Conservation (phyloP, 163 green algal species). For the Smithsoniella earleae region DNA sequence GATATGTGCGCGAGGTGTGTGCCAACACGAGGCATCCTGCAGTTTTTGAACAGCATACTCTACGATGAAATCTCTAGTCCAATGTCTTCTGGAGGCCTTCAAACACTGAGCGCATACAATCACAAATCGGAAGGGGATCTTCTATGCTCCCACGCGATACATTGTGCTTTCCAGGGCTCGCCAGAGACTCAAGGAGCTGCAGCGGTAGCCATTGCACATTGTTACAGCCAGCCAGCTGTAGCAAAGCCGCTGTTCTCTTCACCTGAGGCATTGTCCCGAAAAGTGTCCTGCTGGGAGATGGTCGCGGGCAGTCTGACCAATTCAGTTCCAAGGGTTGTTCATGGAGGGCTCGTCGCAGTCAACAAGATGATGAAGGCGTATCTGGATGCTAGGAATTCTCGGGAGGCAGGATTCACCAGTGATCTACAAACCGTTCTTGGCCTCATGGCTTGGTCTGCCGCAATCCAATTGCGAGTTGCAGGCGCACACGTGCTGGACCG, state of each 20-base stretch:
- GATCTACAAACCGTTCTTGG: constrained; percentile 17
- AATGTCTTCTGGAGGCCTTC: no score
- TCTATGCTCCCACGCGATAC: no score
- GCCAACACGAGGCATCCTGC: no score
- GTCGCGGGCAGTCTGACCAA: neutral
- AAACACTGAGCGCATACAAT: no score
- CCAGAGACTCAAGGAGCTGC: constrained; percentile 18
- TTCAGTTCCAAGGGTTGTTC: constrained; percentile 21
- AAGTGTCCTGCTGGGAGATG: constrained; percentile 8
- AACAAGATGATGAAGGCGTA: neutral
- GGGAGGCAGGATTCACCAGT: neutral
- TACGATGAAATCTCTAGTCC: no score
- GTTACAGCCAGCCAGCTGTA: constrained; percentile 13
- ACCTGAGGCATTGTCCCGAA: neutral
- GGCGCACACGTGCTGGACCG: constrained; percentile 14
- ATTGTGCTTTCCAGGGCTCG: neutral
- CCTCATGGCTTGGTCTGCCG: constrained; percentile 16
- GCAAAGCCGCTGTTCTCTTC: constrained; percentile 7
- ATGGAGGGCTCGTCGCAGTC: constrained; percentile 21
- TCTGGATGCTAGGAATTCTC: neutral
- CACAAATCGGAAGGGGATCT: no score
- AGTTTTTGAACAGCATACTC: no score
- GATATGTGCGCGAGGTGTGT: neutral
- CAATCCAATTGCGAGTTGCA: constrained; percentile 7
- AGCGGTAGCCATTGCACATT: constrained; percentile 21